Evolutionary conservation across 2,329 filamentous ascomycete genomes (phyloP), one percentile per base, ranked within the genome.

Genomic region (Microdochium nivale): DNA sequence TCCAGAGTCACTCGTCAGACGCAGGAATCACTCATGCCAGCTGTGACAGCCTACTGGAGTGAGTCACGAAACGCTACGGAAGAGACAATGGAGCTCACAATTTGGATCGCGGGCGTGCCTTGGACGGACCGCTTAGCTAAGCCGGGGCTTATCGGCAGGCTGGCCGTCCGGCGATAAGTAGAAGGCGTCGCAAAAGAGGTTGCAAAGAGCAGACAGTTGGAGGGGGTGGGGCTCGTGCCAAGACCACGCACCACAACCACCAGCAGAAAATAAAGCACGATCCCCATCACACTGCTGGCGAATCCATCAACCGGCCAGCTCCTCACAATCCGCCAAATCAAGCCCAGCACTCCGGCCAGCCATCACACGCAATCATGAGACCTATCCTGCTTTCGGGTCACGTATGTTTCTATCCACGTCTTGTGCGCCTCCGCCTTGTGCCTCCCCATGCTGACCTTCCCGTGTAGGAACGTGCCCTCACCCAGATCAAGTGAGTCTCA

Each of bases 371-470:
- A 75, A 90, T 73, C 56, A 99, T 99, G 94, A 90, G 94, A 78
- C 94, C 94, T 68, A 95, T 96, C 73, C 80, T 99, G 64, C 82
- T 99, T 65, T 86, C 90, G 70, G 94, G 94, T 73, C 94, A 99
- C 84, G 84, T 86, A 71, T 59, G 46, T 47, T 24, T 30, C 24
- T 11, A 9, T 13, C 24, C 19, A 3, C 8, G 16, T 9, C 43
- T 19, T 46, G 19, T 5, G 64, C 11, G 48, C 25, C 16, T 21
- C 32, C 19, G 3, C 24, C 48, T 40, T 40, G 24, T 14, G 47
- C n/a, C n/a, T 30, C 32, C 37, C 9, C 21, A 47, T 47, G 46
- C 46, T 47, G 19, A 47, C 24, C 25, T 47, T 3, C 8, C n/a
- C 51, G 30, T 56, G 50, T 60, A 86, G 81, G 90, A 95, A 80